Percentiles rank a stretch among this genome's conserved stretches.
Evolutionary conservation across 2,329 filamentous ascomycete species (phyloP).

Genomic region (Xylariomycetidae sp.): DNA sequence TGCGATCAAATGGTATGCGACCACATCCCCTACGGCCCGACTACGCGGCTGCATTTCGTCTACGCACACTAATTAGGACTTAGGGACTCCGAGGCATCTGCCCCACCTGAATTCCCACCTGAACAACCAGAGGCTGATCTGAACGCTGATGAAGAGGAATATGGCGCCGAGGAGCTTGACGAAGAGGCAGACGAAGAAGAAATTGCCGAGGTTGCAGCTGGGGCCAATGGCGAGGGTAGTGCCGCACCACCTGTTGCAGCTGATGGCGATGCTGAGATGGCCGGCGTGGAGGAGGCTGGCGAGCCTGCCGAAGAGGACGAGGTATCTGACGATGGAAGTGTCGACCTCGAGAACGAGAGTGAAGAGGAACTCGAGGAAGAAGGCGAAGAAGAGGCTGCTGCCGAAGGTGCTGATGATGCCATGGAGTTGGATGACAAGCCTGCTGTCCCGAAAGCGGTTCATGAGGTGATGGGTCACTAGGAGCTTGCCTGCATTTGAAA

Average conservation of each 20-base stretch:
- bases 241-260: slow-evolving; percentile 40
- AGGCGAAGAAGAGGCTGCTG: slow-evolving; percentile 36
- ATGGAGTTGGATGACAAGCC: slow-evolving; percentile 38
- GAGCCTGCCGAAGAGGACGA: slow-evolving; percentile 57
- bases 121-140: slow-evolving; percentile 95
- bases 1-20: slow-evolving; percentile 89
- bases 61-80: too few relatives aligned
- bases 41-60: too few relatives aligned
- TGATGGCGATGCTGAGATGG: slow-evolving; percentile 68
- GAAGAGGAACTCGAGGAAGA: slow-evolving; percentile 63
- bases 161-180: slow-evolving; percentile 85
- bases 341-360: slow-evolving; percentile 68
- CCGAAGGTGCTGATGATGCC: slow-evolving; percentile 31
- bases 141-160: slow-evolving; percentile 78
- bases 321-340: slow-evolving; percentile 62
- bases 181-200: slow-evolving; percentile 62
- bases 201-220: slow-evolving; percentile 47
- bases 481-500: too few relatives aligned
- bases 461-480: slow-evolving; percentile 23
- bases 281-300: slow-evolving; percentile 45
- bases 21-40: too few relatives aligned
- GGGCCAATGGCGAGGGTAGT: slow-evolving; percentile 37
- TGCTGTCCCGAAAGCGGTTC: slow-evolving; percentile 15
- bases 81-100: slow-evolving; percentile 97
- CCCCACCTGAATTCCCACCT: slow-evolving; percentile 91